Conservation (phyloP, 208 protist genomes). For the Trypanosoma mega region DNA sequence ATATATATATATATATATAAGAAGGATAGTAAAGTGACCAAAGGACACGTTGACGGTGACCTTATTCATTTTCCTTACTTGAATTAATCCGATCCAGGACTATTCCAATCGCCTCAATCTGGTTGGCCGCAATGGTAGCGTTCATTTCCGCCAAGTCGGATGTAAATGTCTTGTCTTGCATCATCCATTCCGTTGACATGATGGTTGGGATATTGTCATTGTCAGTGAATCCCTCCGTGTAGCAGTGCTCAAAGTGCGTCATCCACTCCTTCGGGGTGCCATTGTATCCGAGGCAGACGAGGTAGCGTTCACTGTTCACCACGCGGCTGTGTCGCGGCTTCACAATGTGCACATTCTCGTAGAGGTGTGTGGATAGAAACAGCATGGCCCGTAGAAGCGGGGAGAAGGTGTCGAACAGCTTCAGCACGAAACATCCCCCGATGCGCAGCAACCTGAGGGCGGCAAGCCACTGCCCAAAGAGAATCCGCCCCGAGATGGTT, state of each 20-base stretch:
- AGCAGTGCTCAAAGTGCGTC: slow-evolving; percentile 49
- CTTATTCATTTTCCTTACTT: neutral
- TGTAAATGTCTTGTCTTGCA: slow-evolving; percentile 51
- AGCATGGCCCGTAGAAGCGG: slow-evolving; percentile 72
- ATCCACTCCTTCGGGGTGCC: slow-evolving; percentile 51
- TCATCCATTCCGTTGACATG: slow-evolving; percentile 49
- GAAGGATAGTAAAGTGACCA: slow-evolving; percentile 1
- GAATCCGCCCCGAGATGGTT: slow-evolving; percentile 83
- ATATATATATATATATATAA: slow-evolving; percentile 8
- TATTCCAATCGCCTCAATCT: slow-evolving; percentile 55
- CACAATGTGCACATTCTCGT: slow-evolving; percentile 78
- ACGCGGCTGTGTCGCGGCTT: slow-evolving; percentile 90
- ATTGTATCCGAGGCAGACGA: slow-evolving; percentile 64
- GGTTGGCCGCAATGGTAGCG: slow-evolving; percentile 48
- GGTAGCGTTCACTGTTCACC: slow-evolving; percentile 91
- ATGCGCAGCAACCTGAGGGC: slow-evolving; percentile 65
- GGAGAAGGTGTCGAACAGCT: slow-evolving; percentile 91
- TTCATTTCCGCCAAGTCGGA: slow-evolving; percentile 53
- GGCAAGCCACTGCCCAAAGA: slow-evolving; percentile 82
- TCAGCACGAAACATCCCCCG: slow-evolving; percentile 84
- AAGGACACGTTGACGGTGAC: slow-evolving; percentile 1
- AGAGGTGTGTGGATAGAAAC: slow-evolving; percentile 83
- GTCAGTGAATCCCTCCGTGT: slow-evolving; percentile 61
- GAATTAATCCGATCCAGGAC: slow-evolving; percentile 39
- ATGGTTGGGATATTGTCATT: slow-evolving; percentile 57